phyloP scores from a whole-genome alignment of 805 yeast genomes.

The Alloascoidea africana region DNA sequence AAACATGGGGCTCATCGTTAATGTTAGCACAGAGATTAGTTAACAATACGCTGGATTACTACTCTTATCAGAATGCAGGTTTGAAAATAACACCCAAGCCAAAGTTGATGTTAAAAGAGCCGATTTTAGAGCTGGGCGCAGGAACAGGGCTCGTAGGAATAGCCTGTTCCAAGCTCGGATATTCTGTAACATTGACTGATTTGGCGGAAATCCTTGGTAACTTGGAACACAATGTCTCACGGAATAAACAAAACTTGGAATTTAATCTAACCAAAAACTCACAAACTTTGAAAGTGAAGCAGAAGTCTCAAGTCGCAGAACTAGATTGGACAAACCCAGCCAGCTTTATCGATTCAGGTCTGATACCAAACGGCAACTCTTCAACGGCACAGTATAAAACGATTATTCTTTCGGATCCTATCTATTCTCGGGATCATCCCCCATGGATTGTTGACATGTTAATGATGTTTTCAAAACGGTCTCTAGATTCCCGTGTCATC shows the following conservation, averaged over 20 bases:
- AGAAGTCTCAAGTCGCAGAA: slow-evolving; percentile 24
- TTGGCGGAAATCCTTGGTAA: slow-evolving; percentile 65
- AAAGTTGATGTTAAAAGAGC: slow-evolving; percentile 11
- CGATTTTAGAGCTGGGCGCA: slow-evolving; percentile 61
- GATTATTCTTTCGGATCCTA: slow-evolving; percentile 73
- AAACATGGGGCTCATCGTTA: slow-evolving; percentile 92
- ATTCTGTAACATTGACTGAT: slow-evolving; percentile 48
- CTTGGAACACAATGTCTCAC: slow-evolving; percentile 35
- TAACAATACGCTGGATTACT: slow-evolving; percentile 8
- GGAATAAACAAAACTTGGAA: slow-evolving; percentile 24
- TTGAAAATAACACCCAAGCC: slow-evolving; percentile 12
- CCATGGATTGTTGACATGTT: slow-evolving; percentile 52
- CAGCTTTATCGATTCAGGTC: background rate
- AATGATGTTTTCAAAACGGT: slow-evolving; percentile 23
- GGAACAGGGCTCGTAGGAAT: slow-evolving; percentile 93
- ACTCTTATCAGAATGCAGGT: slow-evolving; percentile 1
- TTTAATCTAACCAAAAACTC: slow-evolving; percentile 5
- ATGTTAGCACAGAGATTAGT: slow-evolving; percentile 44
- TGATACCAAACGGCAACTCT: too few species aligned
- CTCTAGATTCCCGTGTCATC: slow-evolving; percentile 29
- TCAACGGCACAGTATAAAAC: slow-evolving; percentile 25
- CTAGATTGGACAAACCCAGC: slow-evolving; percentile 70
- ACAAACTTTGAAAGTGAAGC: background rate
- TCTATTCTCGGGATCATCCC: slow-evolving; percentile 77
- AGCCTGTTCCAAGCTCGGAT: slow-evolving; percentile 39